Base-by-base conservation (phyloP, 768 basidiomycete genomes). In the Suillus luteus region DNA sequence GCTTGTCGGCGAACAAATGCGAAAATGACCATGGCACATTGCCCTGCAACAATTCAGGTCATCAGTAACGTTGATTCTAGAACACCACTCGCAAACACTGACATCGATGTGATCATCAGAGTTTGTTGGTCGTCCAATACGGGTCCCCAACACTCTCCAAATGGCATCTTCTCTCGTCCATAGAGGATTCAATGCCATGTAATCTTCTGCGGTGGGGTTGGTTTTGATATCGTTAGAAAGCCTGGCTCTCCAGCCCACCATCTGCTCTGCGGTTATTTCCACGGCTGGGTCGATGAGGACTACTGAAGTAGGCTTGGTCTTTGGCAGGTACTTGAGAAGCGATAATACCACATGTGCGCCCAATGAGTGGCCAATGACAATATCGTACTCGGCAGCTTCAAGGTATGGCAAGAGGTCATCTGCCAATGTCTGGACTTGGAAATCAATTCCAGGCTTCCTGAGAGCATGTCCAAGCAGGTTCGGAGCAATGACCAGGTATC, bases 381-480 rank as follows among this genome's bases (percentile, higher is more conserved):
- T 37, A 22, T 61, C 51, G 35, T 55, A 57, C 15, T 61, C 44
- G 11, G 33, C 49, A 43, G 62, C 59, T 46, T 48, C 8, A 24
- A 63, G 22, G 12, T 43, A 60, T 9, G 63, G 60, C 14, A 64
- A 40, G 33, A 62, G 43, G 55, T 57, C 55, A 10, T 57, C 55
- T n/a, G 37, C 46, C 33, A 64, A 27, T 27, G 60, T 49, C 24
- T 49, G 61, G 12, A 62, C 54, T n/a, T 15, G 9, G 15, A 62
- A 35, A 31, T 64, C 48, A 1, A 31, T 44, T 9, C 35, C 55
- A n/a, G 64, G 59, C 17, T 24, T 24, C 0, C 5, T 38, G n/a
- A 69, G 66, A 40, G 67, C 71, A 22, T 74, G 74, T 10, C 69
- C 69, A 24, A 72, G 67, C 2, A 69, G 37, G 48, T 69, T 70